phyloP scores from a whole-genome alignment of 768 basidiomycete genomes.

The Phlebiopsis gigantea region DNA sequence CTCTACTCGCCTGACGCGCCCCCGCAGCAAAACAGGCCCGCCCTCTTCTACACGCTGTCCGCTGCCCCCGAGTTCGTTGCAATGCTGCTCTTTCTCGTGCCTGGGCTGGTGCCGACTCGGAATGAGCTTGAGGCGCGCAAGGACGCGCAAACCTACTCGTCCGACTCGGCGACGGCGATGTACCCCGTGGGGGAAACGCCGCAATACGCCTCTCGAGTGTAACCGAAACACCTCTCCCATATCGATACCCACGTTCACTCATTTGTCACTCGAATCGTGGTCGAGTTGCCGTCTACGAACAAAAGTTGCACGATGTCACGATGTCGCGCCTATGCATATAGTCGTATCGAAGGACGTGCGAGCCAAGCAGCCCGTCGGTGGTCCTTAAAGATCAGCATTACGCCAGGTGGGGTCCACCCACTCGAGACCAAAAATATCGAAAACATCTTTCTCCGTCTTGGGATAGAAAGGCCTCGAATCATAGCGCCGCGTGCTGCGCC shows the following conservation, averaged over 20 bases:
- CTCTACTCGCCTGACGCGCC: slow-evolving; percentile 20
- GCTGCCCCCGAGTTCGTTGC: slow-evolving; percentile 29
- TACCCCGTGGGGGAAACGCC: neutral
- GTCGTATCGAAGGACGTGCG: no score
- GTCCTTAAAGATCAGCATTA: slow-evolving; percentile 63
- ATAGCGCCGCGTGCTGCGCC: slow-evolving; percentile 49
- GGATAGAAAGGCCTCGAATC: slow-evolving; percentile 60
- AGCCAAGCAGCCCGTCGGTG: no score
- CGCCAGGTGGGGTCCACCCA: slow-evolving; percentile 69
- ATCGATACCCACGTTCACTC: no score
- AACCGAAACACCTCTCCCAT: no score
- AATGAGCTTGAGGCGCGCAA: neutral
- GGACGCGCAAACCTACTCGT: neutral
- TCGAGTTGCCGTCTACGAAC: neutral
- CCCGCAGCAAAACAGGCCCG: slow-evolving; percentile 23
- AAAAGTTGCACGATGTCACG: no score
- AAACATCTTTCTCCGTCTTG: slow-evolving; percentile 66
- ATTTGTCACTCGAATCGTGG: neutral
- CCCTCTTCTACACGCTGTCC: slow-evolving; percentile 28
- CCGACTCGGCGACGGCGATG: neutral
- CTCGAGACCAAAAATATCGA: slow-evolving; percentile 60
- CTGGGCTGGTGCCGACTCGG: slow-evolving; percentile 27
- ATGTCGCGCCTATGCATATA: no score
- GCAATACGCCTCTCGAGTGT: neutral
- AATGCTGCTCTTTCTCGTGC: slow-evolving; percentile 22